Evolutionary conservation across 164 flowering plant genomes (phyloP), one percentile per base, ranked within the genome.

Genomic region (Cinnamomum micranthum): DNA sequence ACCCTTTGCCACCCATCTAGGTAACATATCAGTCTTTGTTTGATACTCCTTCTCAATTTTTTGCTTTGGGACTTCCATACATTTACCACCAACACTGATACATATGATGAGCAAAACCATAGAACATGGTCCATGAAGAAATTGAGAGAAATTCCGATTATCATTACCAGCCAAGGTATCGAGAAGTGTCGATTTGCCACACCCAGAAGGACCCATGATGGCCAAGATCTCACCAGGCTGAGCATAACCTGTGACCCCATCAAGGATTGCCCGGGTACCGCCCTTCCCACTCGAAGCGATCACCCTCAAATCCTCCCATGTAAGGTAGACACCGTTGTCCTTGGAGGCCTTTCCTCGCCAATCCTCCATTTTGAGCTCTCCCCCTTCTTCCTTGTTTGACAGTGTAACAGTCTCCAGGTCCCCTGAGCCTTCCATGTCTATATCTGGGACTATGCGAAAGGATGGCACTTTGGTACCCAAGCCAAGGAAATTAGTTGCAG

Each of bases 131-230:
- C 47, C 10, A 9, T 7, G 47, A 41, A 41, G 47, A 41, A 41
- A 41, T 5, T 17, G n/a, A 6, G 28, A 23, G 5, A 41, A 64
- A 0, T 12, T 64, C 17, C 4, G 6, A 64, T 22, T 67, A 67
- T 67, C 3, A 4, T 65, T 78, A 84, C 89, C 89, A 65, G 89
- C 84, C 25, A 86, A 78, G 25, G 88, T 76, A 71, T 86, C 86
- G 17, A 86, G 83, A 66, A 86, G 87, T 7, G 88, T 86, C 19
- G 87, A 83, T 63, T 86, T 86, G 76, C 89, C 87, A 55, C 83
- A 85, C n/a, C 89, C 89, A 50, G 87, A 86, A 59, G 89, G 89
- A 69, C 89, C 89, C 89, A 86, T 86, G 71, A 86, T 77, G 70
- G 86, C 89, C 70, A 85, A 74, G n/a, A 85, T 76, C 71, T 85